A percentile compares a stretch with the other conserved stretches of the same genome.
phyloP scores from a whole-genome alignment of 257 asterid genomes.

The Linaria vulgaris region DNA sequence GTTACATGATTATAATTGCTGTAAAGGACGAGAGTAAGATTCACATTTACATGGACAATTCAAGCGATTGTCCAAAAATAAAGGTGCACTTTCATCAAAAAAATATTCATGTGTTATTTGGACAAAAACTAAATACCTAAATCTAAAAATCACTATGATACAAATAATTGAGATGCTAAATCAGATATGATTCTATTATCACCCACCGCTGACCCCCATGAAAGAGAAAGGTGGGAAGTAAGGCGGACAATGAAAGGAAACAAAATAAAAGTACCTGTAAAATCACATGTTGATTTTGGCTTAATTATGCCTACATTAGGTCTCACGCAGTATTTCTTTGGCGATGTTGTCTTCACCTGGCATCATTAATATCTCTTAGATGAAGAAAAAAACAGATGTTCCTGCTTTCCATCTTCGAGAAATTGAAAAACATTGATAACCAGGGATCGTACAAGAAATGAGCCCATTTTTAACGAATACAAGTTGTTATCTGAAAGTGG shows the following conservation, averaged over 20 bases:
- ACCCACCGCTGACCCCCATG: too few relatives aligned
- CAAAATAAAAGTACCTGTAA: conserved; percentile 58
- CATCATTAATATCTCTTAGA: conserved; percentile 28
- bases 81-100: too few relatives aligned
- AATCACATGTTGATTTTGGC: conserved; percentile 67
- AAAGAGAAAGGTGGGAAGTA: too few relatives aligned
- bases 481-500: conserved; percentile 10
- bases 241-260: not conserved
- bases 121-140: too few relatives aligned
- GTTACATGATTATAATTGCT: too few relatives aligned
- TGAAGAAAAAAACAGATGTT: not conserved
- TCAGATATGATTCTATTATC: too few relatives aligned
- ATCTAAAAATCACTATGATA: too few relatives aligned
- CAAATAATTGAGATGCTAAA: too few relatives aligned
- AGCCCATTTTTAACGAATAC: conserved; percentile 5
- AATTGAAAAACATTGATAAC: not conserved
- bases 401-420: conserved; percentile 12
- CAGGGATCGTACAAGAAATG: not conserved
- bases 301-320: conserved; percentile 85
- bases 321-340: conserved; percentile 83
- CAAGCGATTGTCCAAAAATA: too few relatives aligned
- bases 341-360: conserved; percentile 94
- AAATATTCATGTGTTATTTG: too few relatives aligned
- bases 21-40: not conserved
- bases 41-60: not conserved